Percentiles rank a stretch among this genome's conserved stretches.
Conservation (phyloP, 2,329 filamentous ascomycete genomes). For the Colletotrichum somersetense region DNA sequence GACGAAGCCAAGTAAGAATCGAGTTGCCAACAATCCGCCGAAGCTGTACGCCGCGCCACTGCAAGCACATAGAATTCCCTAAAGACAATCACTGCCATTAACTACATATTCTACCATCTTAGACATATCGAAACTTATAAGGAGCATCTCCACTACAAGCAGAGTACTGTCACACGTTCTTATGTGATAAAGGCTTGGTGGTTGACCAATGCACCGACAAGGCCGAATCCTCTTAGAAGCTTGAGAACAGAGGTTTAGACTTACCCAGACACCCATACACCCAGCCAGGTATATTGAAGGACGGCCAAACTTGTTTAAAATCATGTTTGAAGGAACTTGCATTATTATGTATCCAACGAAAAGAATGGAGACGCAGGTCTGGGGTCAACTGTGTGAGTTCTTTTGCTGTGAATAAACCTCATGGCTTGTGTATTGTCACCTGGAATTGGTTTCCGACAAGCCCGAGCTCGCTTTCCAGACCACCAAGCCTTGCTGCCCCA, state of each 20-base stretch:
- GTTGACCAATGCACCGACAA: not conserved
- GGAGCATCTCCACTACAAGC: not conserved
- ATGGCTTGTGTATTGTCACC: constrained; percentile 44
- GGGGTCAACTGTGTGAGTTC: constrained; percentile 47
- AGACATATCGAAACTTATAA: not conserved
- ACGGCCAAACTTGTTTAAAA: constrained; percentile 46
- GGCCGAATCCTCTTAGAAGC: not conserved
- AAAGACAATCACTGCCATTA: not conserved
- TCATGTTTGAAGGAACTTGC: constrained; percentile 47
- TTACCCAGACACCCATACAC: constrained; percentile 46
- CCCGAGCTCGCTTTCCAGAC: constrained; percentile 54
- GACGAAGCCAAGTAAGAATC: constrained; percentile 39
- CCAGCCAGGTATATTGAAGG: constrained; percentile 29
- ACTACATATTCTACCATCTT: not conserved
- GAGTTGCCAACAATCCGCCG: constrained; percentile 30
- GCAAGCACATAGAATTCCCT: constrained; percentile 40
- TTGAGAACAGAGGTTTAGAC: constrained; percentile 45
- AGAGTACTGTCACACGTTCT: not conserved
- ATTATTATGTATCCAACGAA: constrained; percentile 47
- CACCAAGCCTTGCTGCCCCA: constrained; percentile 65
- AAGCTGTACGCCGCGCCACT: constrained; percentile 34
- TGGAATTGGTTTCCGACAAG: constrained; percentile 52
- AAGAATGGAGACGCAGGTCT: constrained; percentile 38
- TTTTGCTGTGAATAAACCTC: constrained; percentile 44
- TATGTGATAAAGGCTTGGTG: constrained; percentile 9